Conservation (phyloP, 257 asterid species). For the Schizonepeta tenuifolia region DNA sequence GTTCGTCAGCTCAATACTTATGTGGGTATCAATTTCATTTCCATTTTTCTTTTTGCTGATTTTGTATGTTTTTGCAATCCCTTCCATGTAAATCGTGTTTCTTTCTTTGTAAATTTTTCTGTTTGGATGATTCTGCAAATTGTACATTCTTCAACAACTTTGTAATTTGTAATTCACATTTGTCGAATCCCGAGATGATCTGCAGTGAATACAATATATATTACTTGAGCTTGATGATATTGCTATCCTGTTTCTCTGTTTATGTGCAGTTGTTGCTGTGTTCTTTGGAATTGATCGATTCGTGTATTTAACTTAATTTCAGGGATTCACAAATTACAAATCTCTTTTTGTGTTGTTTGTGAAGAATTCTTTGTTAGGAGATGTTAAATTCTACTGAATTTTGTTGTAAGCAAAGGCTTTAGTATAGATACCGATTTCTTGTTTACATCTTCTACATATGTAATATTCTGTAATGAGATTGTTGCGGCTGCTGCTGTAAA, state of each 20-base stretch:
- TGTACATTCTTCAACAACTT: slow-evolving; percentile 25
- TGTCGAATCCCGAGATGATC: slow-evolving; percentile 17
- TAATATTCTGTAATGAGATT: slow-evolving; percentile 2
- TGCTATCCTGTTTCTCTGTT: neutral
- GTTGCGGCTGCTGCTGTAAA: slow-evolving; percentile 30
- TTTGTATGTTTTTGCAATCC: slow-evolving; percentile 17
- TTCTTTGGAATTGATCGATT: too few species aligned
- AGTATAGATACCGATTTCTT: neutral
- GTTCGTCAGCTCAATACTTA: slow-evolving; percentile 96
- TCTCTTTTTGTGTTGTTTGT: neutral
- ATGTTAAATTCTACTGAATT: neutral
- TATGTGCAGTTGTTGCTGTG: too few species aligned
- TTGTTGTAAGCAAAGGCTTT: neutral
- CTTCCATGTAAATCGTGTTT: neutral
- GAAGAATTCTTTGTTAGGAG: neutral
- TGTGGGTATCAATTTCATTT: slow-evolving; percentile 66
- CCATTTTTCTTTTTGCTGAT: slow-evolving; percentile 13
- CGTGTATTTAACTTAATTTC: slow-evolving; percentile 1
- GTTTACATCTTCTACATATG: neutral
- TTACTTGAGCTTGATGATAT: slow-evolving; percentile 31
- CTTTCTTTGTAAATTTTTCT: slow-evolving; percentile 27
- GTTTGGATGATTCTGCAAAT: too few species aligned
- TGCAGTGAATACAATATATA: neutral
- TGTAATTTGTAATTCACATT: slow-evolving; percentile 37
- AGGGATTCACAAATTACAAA: neutral